Evolutionary conservation across 306 rosid species (phyloP).

Genomic region (Trichosanthes cucumerina): DNA sequence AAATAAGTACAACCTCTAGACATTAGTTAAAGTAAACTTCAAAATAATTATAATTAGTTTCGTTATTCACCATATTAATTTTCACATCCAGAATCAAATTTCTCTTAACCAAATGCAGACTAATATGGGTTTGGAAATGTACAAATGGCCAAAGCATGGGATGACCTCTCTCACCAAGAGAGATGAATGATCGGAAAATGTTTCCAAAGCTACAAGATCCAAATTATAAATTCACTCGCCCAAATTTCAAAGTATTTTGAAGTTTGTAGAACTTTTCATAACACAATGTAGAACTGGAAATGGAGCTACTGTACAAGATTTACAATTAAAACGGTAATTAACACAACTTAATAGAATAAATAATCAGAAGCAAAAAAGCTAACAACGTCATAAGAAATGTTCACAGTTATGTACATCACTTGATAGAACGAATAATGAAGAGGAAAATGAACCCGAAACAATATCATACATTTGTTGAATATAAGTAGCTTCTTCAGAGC

Average conservation of each 20-base stretch:
- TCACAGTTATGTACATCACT: not conserved
- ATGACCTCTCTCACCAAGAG: not conserved
- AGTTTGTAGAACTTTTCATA: not conserved
- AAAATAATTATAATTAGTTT: not conserved
- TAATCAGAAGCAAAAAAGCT: not conserved
- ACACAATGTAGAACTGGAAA: not conserved
- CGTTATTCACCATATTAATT: not conserved
- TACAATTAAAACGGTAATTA: not conserved
- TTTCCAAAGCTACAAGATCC: not conserved
- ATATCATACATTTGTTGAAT: not conserved
- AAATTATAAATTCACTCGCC: not conserved
- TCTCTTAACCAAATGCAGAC: no score
- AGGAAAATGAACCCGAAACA: not conserved
- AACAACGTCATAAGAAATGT: not conserved
- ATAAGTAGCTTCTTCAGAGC: conserved; percentile 25
- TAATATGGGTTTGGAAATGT: not conserved
- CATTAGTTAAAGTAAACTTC: no score
- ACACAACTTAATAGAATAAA: not conserved
- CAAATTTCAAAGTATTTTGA: not conserved
- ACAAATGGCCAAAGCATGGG: not conserved
- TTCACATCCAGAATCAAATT: not conserved
- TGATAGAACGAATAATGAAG: not conserved
- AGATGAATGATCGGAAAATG: not conserved
- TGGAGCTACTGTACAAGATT: not conserved
- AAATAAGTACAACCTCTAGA: no score